phyloP scores from a whole-genome alignment of 2,329 filamentous ascomycete species.

The Kalmusia sp. region DNA sequence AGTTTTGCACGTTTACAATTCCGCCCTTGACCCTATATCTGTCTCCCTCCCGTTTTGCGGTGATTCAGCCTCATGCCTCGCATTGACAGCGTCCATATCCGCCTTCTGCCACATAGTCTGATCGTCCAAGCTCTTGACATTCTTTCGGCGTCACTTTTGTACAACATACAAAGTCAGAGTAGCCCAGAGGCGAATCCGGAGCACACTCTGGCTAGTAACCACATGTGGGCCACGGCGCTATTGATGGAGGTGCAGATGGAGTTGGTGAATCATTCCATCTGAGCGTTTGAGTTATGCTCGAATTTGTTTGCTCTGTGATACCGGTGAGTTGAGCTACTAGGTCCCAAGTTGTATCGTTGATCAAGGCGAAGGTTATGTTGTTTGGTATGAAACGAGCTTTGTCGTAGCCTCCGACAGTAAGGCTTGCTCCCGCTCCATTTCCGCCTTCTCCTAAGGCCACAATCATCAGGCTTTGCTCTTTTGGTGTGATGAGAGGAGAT shows the following conservation, averaged over 20 bases:
- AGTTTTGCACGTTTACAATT: no score
- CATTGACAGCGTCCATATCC: no score
- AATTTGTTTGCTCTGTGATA: conserved; percentile 43
- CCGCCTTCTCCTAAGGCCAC: background rate
- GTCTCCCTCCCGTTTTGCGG: no score
- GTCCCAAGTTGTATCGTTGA: conserved; percentile 60
- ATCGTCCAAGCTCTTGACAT: no score
- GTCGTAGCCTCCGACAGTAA: conserved; percentile 77
- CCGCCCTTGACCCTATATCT: no score
- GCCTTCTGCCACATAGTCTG: no score
- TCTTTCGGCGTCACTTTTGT: no score
- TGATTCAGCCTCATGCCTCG: no score
- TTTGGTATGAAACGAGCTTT: conserved; percentile 67
- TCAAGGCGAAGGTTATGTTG: conserved; percentile 59
- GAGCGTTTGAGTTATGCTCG: no score
- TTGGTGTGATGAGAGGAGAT: conserved; percentile 28
- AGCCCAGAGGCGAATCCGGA: background rate
- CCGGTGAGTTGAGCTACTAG: conserved; percentile 63
- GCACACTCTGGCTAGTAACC: background rate
- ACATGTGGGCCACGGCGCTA: background rate
- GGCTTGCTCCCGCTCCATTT: conserved; percentile 35
- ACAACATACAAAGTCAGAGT: no score
- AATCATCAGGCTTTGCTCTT: background rate
- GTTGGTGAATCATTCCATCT: background rate
- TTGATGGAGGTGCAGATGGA: background rate